Base-by-base conservation (phyloP, 805 yeast genomes). In the Candida ponderosae region DNA sequence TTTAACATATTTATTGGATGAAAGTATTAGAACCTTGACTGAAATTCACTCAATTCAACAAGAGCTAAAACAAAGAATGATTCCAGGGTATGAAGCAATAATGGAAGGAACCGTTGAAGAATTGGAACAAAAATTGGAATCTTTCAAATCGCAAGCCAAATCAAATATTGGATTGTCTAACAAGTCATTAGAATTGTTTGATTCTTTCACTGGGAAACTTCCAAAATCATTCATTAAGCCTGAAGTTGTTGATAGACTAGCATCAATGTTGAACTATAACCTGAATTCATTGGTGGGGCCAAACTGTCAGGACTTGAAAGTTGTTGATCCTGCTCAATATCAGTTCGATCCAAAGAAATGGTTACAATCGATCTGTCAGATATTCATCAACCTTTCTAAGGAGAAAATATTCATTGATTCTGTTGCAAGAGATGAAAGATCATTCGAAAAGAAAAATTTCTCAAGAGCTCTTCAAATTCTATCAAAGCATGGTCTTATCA, bases 241-340 rank as follows among this genome's bases (percentile, higher is more conserved):
- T 2, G 98, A 93, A 60, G 79, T 93, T 51, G 96, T 90, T 31
- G 96, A 88, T 50, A 73, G 98, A 59, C 66, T 93, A 44, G 95
- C 98, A 0, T 88, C 95, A 33, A 93, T 93, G 99, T 67, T 93
- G 56, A 83, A 93, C 62, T 90, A 89, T 61, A 93, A 93, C 56
- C 65, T 93, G 43, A 83, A 78, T 35, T 87, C 90, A n/a, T 67
- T 93, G 59, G 97, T 88, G 19, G 99, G 99, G 0, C 97, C 97
- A 14, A 82, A 83, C 54, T 89, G 96, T 63, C 75, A 89, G 9
- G 88, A 83, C 35, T 72, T 93, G 49, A 87, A 85, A 53, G 98
- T 93, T 21, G 70, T 72, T 41, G 72, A 81, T 43, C 97, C 97
- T 0, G 85, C 81, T 45, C 75, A 78, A 47, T 89, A 88, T 54